A percentile compares a stretch with the other conserved stretches of the same genome.
These are phyloP conservation scores for Smallanthus sonchifolius DNA, from an alignment of 129 eudicot genomes.

Conservation along the genomic window DNA sequence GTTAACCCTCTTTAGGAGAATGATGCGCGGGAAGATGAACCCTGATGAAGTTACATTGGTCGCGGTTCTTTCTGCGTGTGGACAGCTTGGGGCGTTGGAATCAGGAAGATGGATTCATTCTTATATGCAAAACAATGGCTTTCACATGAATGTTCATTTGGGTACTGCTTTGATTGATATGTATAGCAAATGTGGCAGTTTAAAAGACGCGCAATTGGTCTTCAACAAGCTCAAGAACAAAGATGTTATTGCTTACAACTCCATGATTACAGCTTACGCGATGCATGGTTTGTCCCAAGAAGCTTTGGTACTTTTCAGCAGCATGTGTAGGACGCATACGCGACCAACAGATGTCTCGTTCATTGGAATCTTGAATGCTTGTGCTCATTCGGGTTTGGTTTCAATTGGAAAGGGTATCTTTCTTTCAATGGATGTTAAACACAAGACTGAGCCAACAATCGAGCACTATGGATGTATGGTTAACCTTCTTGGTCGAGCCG, in stretches of 20 bases:
- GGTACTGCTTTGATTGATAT: constrained; percentile 76
- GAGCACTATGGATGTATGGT: constrained; percentile 95
- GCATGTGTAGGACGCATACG: constrained; percentile 32
- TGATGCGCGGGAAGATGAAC: constrained; percentile 37
- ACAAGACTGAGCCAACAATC: constrained; percentile 45
- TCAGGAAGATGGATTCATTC: constrained; percentile 83
- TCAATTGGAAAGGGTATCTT: constrained; percentile 51
- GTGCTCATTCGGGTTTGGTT: constrained; percentile 83
- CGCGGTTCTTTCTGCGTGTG: constrained; percentile 64
- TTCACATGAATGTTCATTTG: constrained; percentile 42
- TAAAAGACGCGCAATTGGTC: constrained; percentile 52
- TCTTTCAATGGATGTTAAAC: constrained; percentile 41
- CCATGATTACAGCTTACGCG: constrained; percentile 79
- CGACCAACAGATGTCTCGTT: constrained; percentile 63
- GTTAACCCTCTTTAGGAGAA: constrained; percentile 45
- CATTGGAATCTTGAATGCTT: constrained; percentile 63
- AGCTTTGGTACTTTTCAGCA: constrained; percentile 46
- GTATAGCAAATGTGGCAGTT: constrained; percentile 80
- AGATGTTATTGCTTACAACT: constrained; percentile 61
- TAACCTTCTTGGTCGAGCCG: constrained; percentile 84
- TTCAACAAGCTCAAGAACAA: constrained; percentile 50
- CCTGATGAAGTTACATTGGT: constrained; percentile 67
- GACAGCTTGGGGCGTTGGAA: constrained; percentile 74
- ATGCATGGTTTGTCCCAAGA: constrained; percentile 62
- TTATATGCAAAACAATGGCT: constrained; percentile 27